Conservation (phyloP, 148 eudicot species). For the Vaccinium vitisidaea region DNA sequence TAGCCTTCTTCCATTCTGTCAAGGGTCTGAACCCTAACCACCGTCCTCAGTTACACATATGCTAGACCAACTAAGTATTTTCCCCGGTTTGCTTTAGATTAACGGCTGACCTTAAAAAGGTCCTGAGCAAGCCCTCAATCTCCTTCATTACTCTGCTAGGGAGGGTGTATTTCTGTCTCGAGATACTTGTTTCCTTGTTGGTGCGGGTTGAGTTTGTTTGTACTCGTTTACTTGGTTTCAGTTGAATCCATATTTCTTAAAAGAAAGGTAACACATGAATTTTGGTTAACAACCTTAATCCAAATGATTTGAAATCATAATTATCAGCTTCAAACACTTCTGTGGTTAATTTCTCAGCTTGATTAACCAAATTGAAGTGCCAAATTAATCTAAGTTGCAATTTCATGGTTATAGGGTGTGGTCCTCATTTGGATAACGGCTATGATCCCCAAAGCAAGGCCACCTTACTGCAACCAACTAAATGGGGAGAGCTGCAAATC, state of each 20-base stretch:
- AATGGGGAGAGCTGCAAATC: conserved; percentile 38
- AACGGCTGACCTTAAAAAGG: background rate
- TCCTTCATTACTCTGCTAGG: background rate
- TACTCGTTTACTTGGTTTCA: background rate
- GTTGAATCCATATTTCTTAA: background rate
- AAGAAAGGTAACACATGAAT: background rate
- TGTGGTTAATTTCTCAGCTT: background rate
- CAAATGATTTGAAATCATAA: background rate
- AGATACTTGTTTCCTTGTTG: background rate
- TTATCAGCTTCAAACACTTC: background rate
- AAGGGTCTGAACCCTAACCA: no score
- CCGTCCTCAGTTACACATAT: no score
- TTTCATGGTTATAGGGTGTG: conserved; percentile 54
- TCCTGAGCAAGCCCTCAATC: background rate
- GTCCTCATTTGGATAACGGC: conserved; percentile 74
- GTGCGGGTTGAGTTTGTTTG: background rate
- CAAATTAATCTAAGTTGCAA: background rate
- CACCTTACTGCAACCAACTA: conserved; percentile 52
- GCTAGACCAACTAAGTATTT: no score
- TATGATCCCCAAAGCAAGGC: conserved; percentile 58
- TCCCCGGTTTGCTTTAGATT: no score
- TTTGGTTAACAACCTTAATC: background rate
- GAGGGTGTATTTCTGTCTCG: background rate
- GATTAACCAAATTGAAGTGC: background rate
- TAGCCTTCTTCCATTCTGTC: no score